These are phyloP conservation scores for Aspergillus floridensis DNA, from an alignment of 2,329 filamentous ascomycete species.

Conservation along the genomic window DNA sequence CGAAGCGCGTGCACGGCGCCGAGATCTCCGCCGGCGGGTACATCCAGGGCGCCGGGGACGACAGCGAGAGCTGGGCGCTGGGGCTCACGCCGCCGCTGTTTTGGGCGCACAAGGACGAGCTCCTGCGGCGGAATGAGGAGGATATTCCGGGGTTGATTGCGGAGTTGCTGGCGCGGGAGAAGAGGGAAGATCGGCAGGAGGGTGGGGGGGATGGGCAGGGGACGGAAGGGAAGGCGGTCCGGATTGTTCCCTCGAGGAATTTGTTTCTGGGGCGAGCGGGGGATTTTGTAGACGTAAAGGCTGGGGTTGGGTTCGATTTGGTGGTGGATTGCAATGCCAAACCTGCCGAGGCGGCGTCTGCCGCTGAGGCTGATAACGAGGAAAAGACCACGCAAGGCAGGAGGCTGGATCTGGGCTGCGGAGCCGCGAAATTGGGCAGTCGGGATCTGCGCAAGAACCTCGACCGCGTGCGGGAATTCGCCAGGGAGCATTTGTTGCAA, in stretches of 20 bases:
- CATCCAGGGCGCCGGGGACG: conserved; percentile 91
- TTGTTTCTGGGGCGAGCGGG: conserved; percentile 29
- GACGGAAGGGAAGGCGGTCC: conserved; percentile 21
- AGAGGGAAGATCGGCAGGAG: conserved; percentile 23
- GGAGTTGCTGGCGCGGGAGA: conserved; percentile 34
- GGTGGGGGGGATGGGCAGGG: no score
- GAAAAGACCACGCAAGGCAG: conserved; percentile 23
- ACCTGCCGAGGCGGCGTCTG: background rate
- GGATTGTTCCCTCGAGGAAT: conserved; percentile 41
- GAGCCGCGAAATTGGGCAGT: conserved; percentile 73
- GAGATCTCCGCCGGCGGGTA: conserved; percentile 73
- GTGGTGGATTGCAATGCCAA: conserved; percentile 42
- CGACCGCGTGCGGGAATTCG: conserved; percentile 59
- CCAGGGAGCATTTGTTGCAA: conserved; percentile 33
- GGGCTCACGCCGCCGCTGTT: conserved; percentile 77
- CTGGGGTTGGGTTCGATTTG: conserved; percentile 45
- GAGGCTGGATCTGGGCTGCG: conserved; percentile 60
- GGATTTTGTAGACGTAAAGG: conserved; percentile 29
- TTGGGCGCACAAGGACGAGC: conserved; percentile 64
- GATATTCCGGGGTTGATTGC: conserved; percentile 57
- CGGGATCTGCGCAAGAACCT: conserved; percentile 76
- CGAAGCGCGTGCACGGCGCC: conserved; percentile 64
- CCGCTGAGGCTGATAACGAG: conserved; percentile 9
- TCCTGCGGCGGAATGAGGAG: conserved; percentile 65
- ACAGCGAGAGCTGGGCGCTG: conserved; percentile 87